A percentile compares a stretch with the other conserved stretches of the same genome.
These are phyloP conservation scores for Colletotrichum sp. DNA, from an alignment of 2,329 filamentous ascomycete species.

Conservation along the genomic window DNA sequence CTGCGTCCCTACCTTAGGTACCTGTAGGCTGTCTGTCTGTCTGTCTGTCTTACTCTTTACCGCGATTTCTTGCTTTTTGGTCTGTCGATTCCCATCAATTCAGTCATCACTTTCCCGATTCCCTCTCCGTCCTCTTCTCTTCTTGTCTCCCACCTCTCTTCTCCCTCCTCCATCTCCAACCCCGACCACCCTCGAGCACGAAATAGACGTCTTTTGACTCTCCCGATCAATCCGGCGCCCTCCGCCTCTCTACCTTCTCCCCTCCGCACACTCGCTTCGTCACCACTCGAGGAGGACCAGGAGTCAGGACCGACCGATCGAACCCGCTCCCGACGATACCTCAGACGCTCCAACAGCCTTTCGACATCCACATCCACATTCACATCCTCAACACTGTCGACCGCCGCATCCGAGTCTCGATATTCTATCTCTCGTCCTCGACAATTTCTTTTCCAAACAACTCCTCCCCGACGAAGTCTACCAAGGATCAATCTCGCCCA, in stretches of 20 bases:
- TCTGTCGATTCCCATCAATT: constrained; percentile 13
- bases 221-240: neutral
- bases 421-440: neutral
- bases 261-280: constrained; percentile 10
- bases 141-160: neutral
- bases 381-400: neutral
- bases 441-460: neutral
- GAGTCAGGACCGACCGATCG: neutral
- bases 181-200: neutral
- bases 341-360: neutral
- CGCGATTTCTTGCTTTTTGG: constrained; percentile 16
- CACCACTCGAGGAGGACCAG: neutral
- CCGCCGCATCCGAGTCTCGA: neutral
- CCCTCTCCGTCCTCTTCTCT: neutral
- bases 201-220: neutral
- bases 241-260: neutral
- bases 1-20: neutral
- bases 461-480: neutral
- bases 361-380: neutral
- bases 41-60: neutral
- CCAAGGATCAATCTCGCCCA: neutral
- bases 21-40: neutral
- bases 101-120: constrained; percentile 6
- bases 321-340: neutral
- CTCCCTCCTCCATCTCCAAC: neutral